Base-by-base conservation (phyloP, 1,284 basidiomycete species). In the Peniophora sp. region DNA sequence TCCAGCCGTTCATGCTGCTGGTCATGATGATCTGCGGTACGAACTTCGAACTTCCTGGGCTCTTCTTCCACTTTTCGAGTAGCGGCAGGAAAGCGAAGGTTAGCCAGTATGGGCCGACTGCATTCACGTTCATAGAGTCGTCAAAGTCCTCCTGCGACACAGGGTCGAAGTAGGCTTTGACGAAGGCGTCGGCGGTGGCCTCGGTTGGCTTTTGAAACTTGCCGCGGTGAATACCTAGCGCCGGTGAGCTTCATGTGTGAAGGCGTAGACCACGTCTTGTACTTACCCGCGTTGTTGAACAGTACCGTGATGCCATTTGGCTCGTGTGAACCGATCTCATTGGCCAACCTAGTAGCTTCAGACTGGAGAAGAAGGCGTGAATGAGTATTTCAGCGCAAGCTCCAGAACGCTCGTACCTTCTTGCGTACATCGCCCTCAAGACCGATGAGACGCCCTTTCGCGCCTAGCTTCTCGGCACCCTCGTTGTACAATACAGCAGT, bases 1-100 rank as follows among this genome's bases (percentile, higher is more conserved):
- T 73, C 75, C 74, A 78, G 1, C 74, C 75, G 55, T 75, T 76
- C 73, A 76, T 75, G 50, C 72, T 75, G 47, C 70, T 73, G 1
- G 75, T 78, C 72, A 76, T 76, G 44, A 77, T 61, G 23, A 78
- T 62, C 58, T 76, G 74, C 1, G 75, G 74, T 1, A 68, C 72
- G 55, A 76, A 76, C 44, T 64, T 67, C 20, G 15, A 2, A 2
- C 17, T 44, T 15, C 48, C 35, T 12, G 24, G 44, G 18, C 14
- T 24, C 36, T 65, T 75, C 36, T 65, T 75, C 74, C 75, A 76
- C 51, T 67, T 68, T 58, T 76, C 75, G 18, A 78, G 64, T 6
- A 77, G 61, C 6, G 74, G 75, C 3, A 78, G 64, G 59, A 77
- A 78, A 3, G 75, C 74, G 55, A 76, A 72, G 1, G 73, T 74